These are phyloP conservation scores for Pulveroboletus sp. DNA, from an alignment of 768 basidiomycete genomes.

Conservation along the genomic window DNA sequence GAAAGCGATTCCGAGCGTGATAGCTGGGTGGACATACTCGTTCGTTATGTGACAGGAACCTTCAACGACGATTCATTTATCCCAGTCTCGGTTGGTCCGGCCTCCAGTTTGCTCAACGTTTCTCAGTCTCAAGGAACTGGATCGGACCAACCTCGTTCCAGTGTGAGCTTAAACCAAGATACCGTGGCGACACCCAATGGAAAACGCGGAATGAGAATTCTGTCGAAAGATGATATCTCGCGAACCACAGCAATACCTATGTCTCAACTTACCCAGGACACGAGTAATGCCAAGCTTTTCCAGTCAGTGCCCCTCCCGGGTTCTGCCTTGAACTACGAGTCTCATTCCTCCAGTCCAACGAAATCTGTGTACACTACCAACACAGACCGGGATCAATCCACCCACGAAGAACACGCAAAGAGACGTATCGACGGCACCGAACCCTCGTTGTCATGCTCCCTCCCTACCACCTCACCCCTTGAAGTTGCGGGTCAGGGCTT, in stretches of 20 bases:
- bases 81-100: conserved; percentile 35
- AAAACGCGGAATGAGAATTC: conserved; percentile 37
- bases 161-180: conserved; percentile 44
- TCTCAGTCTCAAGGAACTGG: conserved; percentile 24
- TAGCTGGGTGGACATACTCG: conserved; percentile 90
- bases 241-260: conserved; percentile 52
- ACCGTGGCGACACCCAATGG: conserved; percentile 17
- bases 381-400: conserved; percentile 23
- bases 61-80: conserved; percentile 67
- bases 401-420: conserved; percentile 29
- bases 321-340: conserved; percentile 20
- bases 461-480: conserved; percentile 47
- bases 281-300: conserved; percentile 55
- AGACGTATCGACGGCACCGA: conserved; percentile 47
- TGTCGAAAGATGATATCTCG: conserved; percentile 58
- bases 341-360: conserved; percentile 48
- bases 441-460: conserved; percentile 58
- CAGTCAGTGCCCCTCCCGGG: conserved; percentile 36
- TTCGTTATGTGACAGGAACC: conserved; percentile 78
- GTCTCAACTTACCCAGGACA: conserved; percentile 52
- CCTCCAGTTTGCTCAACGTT: conserved; percentile 22
- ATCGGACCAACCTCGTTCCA: conserved; percentile 50
- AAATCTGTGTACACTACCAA: conserved; percentile 47
- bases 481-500: conserved; percentile 29
- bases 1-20: conserved; percentile 94